Base-by-base conservation (phyloP, 1,139 yeast species). In the Taphrina confusa region DNA sequence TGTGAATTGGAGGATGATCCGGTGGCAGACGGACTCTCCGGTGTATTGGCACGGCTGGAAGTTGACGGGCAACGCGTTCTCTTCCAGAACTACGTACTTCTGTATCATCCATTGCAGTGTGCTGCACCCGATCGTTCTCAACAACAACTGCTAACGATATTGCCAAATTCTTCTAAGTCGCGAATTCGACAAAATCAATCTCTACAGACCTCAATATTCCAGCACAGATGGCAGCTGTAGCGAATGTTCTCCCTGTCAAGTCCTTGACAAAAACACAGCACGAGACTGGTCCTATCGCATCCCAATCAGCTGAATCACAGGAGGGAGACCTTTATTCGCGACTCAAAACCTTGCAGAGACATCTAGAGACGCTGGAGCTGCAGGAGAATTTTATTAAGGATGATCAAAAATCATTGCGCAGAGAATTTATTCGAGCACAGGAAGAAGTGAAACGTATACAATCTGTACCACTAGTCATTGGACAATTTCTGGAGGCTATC, bases 361-460 rank as follows among this genome's bases (percentile, higher is more conserved):
- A 91, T 70, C 80, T 88, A 68, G 96, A 91, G 68, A 77, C 92
- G 60, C 76, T 94, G 65, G 76, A 81, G 36, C 30, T 62, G 40
- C 62, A 92, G 74, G 98, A 92, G 73, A 97, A 91, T 64, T 94
- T 91, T 73, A 90, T 94, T 71, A 92, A 92, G 72, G 98, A 92
- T 72, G 99, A 94, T 74, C 97, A 91, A 72, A 94, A 97, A 71
- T 96, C 91, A 74, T 80, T 94, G 71, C 91, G 89, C 71, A 80
- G 97, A 66, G 99, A 94, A 75, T 80, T 94, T 62, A 84, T 91
- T 47, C 83, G 97, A 68, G 98, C 98, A 1, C 98, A 94, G 73
- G 98, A 94, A 74, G 99, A 94, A 74, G 98, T 92, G 54, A 92
- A 92, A 74, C 82, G 97, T 68, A 94, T 94, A 72, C 96, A 92